These are phyloP conservation scores for Nothopassalora personata DNA, from an alignment of 2,329 filamentous ascomycete genomes.

Conservation along the genomic window DNA sequence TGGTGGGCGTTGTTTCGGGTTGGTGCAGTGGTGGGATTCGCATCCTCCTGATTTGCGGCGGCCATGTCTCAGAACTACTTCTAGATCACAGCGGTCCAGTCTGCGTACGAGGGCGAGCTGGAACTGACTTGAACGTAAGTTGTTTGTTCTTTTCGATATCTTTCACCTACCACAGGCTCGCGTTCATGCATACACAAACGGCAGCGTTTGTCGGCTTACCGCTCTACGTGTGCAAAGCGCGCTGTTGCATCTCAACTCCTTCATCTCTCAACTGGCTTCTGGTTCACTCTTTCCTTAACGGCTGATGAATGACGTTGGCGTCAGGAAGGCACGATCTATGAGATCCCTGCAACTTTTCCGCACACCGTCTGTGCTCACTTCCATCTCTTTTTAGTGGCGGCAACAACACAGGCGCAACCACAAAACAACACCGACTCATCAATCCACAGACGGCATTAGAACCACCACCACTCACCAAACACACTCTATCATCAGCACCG, in stretches of 20 bases:
- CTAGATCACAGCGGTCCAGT: not conserved
- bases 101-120: not conserved
- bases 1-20: constrained; percentile 13
- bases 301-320: not conserved
- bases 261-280: not conserved
- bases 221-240: not conserved
- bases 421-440: not conserved
- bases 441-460: not conserved
- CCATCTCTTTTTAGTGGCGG: not conserved
- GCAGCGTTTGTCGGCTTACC: not conserved
- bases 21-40: constrained; percentile 4
- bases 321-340: constrained; percentile 1
- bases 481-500: constrained; percentile 1
- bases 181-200: not conserved
- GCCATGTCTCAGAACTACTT: not conserved
- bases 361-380: not conserved
- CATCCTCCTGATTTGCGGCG: not conserved
- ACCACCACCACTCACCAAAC: not conserved
- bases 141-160: not conserved
- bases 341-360: not conserved
- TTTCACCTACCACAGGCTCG: not conserved
- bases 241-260: not conserved
- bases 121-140: not conserved
- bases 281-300: not conserved
- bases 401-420: not conserved